Percentiles rank a stretch among this genome's conserved stretches.
These are phyloP conservation scores for Sistotremastrum suecicum DNA, from an alignment of 768 basidiomycete species.

Conservation along the genomic window DNA sequence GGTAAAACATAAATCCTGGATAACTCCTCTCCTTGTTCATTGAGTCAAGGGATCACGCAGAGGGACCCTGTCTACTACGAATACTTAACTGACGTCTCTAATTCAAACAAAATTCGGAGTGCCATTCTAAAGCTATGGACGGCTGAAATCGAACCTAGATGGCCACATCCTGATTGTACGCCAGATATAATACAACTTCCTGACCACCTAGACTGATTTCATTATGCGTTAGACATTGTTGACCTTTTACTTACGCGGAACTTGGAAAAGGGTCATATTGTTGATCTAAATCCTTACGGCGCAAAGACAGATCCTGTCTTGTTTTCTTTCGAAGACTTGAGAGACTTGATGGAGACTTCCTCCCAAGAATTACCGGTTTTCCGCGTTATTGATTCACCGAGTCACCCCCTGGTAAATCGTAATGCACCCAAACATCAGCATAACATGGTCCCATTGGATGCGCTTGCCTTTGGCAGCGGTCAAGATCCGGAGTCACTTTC, in stretches of 20 bases:
- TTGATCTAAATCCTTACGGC: conserved; percentile 88
- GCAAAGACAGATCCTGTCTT: conserved; percentile 78
- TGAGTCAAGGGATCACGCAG: conserved; percentile 58
- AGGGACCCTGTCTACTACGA: conserved; percentile 84
- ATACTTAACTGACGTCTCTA: conserved; percentile 55
- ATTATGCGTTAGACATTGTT: conserved; percentile 46
- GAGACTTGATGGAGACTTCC: conserved; percentile 19
- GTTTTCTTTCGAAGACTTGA: conserved; percentile 71
- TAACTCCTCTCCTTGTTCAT: neutral
- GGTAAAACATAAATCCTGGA: conserved; percentile 29
- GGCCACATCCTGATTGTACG: conserved; percentile 57
- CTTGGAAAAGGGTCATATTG: conserved; percentile 56
- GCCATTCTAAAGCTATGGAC: conserved; percentile 55
- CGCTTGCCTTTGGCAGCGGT: conserved; percentile 65
- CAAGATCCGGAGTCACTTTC: conserved; percentile 17
- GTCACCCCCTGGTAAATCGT: conserved; percentile 51
- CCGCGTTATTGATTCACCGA: conserved; percentile 57
- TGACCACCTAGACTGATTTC: neutral
- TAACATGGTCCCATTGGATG: conserved; percentile 88
- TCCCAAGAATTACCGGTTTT: conserved; percentile 24
- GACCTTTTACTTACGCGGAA: conserved; percentile 82
- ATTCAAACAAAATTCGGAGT: conserved; percentile 34
- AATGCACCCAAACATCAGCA: conserved; percentile 68
- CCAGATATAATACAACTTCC: neutral
- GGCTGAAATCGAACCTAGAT: conserved; percentile 43